Base-by-base conservation (phyloP, 1,284 basidiomycete genomes). In the Cutaneotrichosporon sp. region DNA sequence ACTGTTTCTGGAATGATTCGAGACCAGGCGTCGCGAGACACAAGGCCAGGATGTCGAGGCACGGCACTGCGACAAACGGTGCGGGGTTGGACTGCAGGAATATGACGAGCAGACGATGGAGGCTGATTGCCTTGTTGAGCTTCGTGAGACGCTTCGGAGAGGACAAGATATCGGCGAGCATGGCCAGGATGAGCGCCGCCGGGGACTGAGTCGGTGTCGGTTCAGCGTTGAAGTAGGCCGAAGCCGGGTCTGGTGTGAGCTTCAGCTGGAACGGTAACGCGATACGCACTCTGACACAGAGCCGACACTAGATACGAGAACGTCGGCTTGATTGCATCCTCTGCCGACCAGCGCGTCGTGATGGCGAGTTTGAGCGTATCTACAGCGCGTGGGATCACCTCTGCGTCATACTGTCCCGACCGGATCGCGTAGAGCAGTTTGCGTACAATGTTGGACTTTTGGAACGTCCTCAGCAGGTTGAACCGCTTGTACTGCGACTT, bases 231-330 rank as follows among this genome's bases (percentile, higher is more conserved):
- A 54, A 14, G 16, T 50, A 42, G 26, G 29, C 0, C 12, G 37
- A 39, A 2, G 54, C 38, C 3, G 47, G 26, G 12, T 45, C 51
- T 53, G 35, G 10, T 5, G 38, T 52, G 27, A 57, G 55, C 43
- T 10, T 5, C 3, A 3, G 2, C 7, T 6, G 10, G 16, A 26
- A 12, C 11, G 37, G 9, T 24, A 20, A 16, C 16, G 5, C n/a
- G n/a, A n/a, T n/a, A 52, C 50, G 54, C 55, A 86, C 87, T 79
- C 67, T 83, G 82, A 61, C 86, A 84, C n/a, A 92, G 72, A 62
- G 87, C 86, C 0, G 88, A 86, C 14, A 89, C 88, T 10, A 94
- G 75, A 66, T 88, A 96, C 0, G 89, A 86, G 4, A 91, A 83
- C 1, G 92, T 74, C 0, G 89, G 88, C 65, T 91, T 92, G 63